A percentile compares a stretch with the other conserved stretches of the same genome.
phyloP scores from a whole-genome alignment of 2,329 filamentous ascomycete genomes.

The Decorospora gaudefroyi region DNA sequence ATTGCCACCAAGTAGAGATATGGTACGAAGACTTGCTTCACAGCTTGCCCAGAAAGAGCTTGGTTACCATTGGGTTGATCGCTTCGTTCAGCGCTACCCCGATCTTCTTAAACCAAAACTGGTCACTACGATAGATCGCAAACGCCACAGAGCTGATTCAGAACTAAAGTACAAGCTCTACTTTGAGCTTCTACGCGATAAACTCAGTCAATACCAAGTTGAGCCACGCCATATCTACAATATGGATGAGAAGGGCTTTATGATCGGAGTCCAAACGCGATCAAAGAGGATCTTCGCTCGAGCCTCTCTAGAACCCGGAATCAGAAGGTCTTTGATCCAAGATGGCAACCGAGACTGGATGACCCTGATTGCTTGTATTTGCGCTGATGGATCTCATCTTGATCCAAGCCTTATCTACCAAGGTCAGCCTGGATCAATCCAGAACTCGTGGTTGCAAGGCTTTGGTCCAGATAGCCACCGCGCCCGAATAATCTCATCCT shows the following conservation, averaged over 20 bases:
- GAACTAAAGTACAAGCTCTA: slow-evolving; percentile 18
- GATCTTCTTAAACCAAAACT: slow-evolving; percentile 16
- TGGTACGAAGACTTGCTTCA: slow-evolving; percentile 21
- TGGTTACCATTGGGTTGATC: slow-evolving; percentile 17
- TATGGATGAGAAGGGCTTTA: slow-evolving; percentile 11
- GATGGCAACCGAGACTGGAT: slow-evolving; percentile 16
- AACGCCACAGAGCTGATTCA: slow-evolving; percentile 25
- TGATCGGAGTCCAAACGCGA: slow-evolving; percentile 2
- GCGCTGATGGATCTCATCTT: slow-evolving; percentile 9
- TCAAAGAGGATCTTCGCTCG: slow-evolving; percentile 12
- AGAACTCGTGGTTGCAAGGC: slow-evolving; percentile 6
- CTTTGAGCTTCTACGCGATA: slow-evolving; percentile 13
- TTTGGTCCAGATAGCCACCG: slow-evolving; percentile 3
- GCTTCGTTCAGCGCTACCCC: slow-evolving; percentile 17
- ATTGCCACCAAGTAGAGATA: slow-evolving; percentile 21
- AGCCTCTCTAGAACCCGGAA: neutral
- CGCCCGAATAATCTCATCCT: neutral
- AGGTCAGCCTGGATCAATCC: neutral
- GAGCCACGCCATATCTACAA: slow-evolving; percentile 1
- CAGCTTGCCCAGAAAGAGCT: slow-evolving; percentile 12
- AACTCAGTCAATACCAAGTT: neutral
- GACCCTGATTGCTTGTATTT: slow-evolving; percentile 15
- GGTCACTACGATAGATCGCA: slow-evolving; percentile 20
- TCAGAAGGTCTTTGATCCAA: slow-evolving; percentile 3
- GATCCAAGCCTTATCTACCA: slow-evolving; percentile 2